Percentiles rank a stretch among this genome's conserved stretches.
Evolutionary conservation across 1,284 basidiomycete species (phyloP).

Genomic region (Ganoderma leucocontextum): DNA sequence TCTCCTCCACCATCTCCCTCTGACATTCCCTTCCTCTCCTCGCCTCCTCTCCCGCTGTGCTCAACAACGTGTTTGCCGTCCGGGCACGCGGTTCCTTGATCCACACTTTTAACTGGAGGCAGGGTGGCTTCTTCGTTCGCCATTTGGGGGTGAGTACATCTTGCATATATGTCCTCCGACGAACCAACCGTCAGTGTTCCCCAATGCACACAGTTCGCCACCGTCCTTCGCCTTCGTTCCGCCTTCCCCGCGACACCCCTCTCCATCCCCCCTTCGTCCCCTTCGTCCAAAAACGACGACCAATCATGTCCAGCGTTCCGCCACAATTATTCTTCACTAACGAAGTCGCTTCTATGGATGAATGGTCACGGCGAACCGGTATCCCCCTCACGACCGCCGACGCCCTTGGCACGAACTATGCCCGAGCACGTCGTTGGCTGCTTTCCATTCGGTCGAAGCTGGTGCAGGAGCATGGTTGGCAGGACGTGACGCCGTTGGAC

Average conservation of each 20-base stretch:
- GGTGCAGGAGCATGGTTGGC: conserved; percentile 73
- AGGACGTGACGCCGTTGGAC: conserved; percentile 65
- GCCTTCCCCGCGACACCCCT: conserved; percentile 28
- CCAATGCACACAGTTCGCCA: conserved; percentile 33
- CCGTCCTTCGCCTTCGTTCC: conserved; percentile 31
- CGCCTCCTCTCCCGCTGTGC: conserved; percentile 33
- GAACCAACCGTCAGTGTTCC: conserved; percentile 26
- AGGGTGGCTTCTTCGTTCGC: conserved; percentile 39
- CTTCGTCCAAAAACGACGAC: conserved; percentile 17
- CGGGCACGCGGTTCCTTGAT: conserved; percentile 38
- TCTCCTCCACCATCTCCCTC: conserved; percentile 40
- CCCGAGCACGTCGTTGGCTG: conserved; percentile 79
- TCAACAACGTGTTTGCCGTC: conserved; percentile 37
- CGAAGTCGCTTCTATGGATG: conserved; percentile 81
- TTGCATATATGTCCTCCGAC: conserved; percentile 35
- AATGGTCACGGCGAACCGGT: conserved; percentile 77
- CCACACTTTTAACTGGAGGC: conserved; percentile 41
- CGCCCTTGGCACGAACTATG: conserved; percentile 78
- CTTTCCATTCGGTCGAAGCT: conserved; percentile 66
- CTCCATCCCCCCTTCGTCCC: conserved; percentile 19
- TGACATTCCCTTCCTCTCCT: conserved; percentile 32
- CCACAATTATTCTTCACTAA: conserved; percentile 77
- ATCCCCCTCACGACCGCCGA: conserved; percentile 84
- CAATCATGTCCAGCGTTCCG: conserved; percentile 43
- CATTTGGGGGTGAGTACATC: conserved; percentile 35